Percentiles rank a stretch among this genome's conserved stretches.
These are phyloP conservation scores for Guadua angustifolia DNA, from an alignment of 176 grass and related monocot genomes.

Conservation along the genomic window DNA sequence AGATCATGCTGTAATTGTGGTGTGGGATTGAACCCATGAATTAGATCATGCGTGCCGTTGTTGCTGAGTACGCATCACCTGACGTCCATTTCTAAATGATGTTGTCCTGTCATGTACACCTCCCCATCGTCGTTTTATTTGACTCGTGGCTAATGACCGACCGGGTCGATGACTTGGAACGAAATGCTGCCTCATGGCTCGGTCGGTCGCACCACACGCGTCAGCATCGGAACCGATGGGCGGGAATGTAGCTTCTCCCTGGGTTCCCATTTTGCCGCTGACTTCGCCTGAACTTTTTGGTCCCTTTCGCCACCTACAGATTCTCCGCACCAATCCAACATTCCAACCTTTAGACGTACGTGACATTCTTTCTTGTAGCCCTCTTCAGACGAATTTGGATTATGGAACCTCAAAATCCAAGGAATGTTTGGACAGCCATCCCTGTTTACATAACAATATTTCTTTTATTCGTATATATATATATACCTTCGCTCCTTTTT, in stretches of 20 bases:
- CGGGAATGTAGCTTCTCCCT: background rate
- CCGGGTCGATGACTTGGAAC: background rate
- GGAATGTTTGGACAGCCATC: background rate
- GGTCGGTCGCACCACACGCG: background rate
- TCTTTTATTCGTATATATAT: no score
- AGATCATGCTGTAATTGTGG: no score
- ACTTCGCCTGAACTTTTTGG: background rate
- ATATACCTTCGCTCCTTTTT: no score
- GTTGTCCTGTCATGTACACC: no score
- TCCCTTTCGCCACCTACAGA: background rate
- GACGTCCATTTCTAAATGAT: no score
- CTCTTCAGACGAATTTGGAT: background rate
- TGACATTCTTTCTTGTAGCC: background rate
- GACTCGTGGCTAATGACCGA: background rate
- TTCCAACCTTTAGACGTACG: background rate
- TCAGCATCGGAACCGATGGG: background rate
- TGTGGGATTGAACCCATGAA: no score
- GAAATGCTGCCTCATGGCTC: background rate
- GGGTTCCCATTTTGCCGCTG: conserved; percentile 27
- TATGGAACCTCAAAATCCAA: background rate
- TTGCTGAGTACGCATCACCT: no score
- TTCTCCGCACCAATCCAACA: background rate
- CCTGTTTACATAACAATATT: no score
- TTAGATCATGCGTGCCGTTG: no score
- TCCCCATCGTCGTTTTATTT: background rate